These are phyloP conservation scores for Senna tora DNA, from an alignment of 306 rosid genomes.

Conservation along the genomic window DNA sequence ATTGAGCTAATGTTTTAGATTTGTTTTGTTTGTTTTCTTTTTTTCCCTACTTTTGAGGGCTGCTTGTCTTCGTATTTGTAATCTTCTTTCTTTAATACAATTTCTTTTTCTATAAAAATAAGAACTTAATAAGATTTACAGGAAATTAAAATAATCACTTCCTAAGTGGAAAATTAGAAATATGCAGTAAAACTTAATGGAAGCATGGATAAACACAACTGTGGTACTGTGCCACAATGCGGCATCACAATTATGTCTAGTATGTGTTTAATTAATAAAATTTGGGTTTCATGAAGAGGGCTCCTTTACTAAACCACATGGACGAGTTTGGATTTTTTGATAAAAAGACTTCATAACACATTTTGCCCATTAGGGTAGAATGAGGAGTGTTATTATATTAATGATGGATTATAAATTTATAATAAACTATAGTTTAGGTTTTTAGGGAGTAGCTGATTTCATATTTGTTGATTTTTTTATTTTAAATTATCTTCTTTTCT, in stretches of 20 bases:
- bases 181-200: background rate
- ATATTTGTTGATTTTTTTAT: conserved; percentile 5
- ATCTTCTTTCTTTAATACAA: too few species aligned
- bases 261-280: background rate
- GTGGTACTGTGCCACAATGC: background rate
- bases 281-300: background rate
- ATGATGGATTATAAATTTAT: background rate
- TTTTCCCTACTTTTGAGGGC: too few species aligned
- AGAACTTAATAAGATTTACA: background rate
- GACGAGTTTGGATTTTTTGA: background rate
- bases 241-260: background rate
- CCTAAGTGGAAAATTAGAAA: background rate
- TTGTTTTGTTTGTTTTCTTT: too few species aligned
- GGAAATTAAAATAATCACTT: background rate
- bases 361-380: background rate
- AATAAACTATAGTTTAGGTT: background rate
- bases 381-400: background rate
- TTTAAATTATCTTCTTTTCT: background rate
- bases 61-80: too few species aligned
- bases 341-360: background rate
- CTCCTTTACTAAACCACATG: conserved; percentile 1
- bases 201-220: background rate
- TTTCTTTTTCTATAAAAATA: too few species aligned
- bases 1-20: too few species aligned
- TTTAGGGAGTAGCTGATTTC: conserved; percentile 14